These are phyloP conservation scores for Lachnum nothofagi DNA, from an alignment of 2,329 filamentous ascomycete genomes.

Conservation along the genomic window DNA sequence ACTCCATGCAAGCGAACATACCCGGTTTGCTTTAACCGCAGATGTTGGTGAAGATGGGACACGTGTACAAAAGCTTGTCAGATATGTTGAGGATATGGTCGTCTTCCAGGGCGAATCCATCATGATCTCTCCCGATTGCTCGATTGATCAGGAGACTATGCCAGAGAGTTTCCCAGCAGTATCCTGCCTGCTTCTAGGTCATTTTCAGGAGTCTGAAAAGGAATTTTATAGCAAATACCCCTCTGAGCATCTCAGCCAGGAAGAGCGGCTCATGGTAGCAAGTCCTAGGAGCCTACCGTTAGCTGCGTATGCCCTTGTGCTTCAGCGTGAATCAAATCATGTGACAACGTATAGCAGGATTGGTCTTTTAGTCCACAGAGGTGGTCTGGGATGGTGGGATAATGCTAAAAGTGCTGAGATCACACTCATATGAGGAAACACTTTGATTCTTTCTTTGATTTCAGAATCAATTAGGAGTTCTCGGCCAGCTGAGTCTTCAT, in stretches of 20 bases:
- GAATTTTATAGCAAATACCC: neutral
- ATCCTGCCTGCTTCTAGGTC: neutral
- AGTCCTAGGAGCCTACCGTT: neutral
- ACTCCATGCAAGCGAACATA: neutral
- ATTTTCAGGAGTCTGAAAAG: neutral
- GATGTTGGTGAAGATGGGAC: neutral
- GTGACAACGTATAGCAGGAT: neutral
- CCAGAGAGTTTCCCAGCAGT: neutral
- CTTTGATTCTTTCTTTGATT: too few species aligned
- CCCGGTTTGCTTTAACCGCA: neutral
- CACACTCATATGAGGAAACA: slow-evolving; percentile 1
- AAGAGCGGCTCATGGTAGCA: neutral
- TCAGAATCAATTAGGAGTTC: too few species aligned
- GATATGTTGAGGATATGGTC: neutral
- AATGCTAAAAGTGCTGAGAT: neutral
- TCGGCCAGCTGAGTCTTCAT: too few species aligned
- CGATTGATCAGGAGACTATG: neutral
- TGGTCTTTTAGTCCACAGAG: neutral
- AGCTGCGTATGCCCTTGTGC: neutral
- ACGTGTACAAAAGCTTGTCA: neutral
- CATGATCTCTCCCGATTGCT: neutral
- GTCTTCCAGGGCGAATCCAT: neutral
- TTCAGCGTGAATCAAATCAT: neutral
- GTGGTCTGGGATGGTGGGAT: neutral
- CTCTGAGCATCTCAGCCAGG: neutral